Evolutionary conservation across 1,284 basidiomycete species (phyloP), one percentile per base, ranked within the genome.

Genomic region (Ustilago loliicola): DNA sequence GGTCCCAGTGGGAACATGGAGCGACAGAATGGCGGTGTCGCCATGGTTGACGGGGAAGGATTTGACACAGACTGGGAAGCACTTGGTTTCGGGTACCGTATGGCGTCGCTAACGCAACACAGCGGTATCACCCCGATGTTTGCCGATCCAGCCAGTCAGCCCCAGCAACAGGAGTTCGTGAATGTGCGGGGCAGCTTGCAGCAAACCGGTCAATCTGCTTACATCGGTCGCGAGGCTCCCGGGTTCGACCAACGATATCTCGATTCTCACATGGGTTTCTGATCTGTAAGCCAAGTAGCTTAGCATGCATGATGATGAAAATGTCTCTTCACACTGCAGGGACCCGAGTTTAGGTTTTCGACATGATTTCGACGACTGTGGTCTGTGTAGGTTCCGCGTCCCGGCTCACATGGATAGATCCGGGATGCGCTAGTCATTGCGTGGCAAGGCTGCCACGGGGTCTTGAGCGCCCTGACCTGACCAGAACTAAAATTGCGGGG

Each of bases 211-310:
- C 19, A 34, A 32, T 3, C 58, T 19, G 56, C 34, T 10, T 36
- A 29, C n/a, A 21, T 45, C 42, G 21, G n/a, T 45, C 53, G 56
- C n/a, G 61, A 32, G n/a, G 50, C 42, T 17, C 64, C 66, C 9
- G 73, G 71, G 25, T 77, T 77, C 45, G 74, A 77, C 21, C 63
- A 68, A 25, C 74, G 74, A 8, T 72, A 66, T 29, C 66, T 77
- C 13, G 74, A 77, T 36, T 72, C 74, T 5, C 69, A 77, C n/a
- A 77, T 77, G 69, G 74, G 74, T 9, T 77, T 77, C 56, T 77
- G 30, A 56, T 48, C 38, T 59, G 21, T 25, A 27, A 11, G 56
- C 48, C 58, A 60, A 60, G 58, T 25, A 10, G 21, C 21, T 27
- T 47, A 25, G 27, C 13, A 27, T 38, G 48, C 45, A 52, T 60